A percentile compares a stretch with the other conserved stretches of the same genome.
These are phyloP conservation scores for Umbilicus rupestris DNA, from an alignment of 164 flowering plant genomes.

Conservation along the genomic window DNA sequence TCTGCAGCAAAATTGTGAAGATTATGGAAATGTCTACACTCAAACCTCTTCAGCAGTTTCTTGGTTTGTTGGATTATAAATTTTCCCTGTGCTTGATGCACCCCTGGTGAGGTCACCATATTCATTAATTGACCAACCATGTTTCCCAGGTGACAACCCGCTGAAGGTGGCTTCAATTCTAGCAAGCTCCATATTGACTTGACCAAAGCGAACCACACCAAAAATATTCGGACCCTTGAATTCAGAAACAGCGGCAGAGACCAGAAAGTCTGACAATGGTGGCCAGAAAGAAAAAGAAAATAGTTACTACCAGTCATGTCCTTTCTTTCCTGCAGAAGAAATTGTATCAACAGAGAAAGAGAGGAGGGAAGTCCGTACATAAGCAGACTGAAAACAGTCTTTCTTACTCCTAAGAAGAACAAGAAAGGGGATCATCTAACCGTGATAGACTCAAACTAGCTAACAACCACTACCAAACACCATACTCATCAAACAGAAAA, in stretches of 20 bases:
- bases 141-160: constrained; percentile 78
- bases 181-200: constrained; percentile 86
- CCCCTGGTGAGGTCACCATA: constrained; percentile 89
- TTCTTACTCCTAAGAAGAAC: neutral
- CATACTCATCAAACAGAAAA: neutral
- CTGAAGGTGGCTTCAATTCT: constrained; percentile 85
- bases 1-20: neutral
- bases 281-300: neutral
- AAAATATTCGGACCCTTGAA: constrained; percentile 84
- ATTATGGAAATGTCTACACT: neutral
- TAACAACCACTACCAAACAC: neutral
- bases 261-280: constrained; percentile 52
- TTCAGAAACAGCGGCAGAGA: constrained; percentile 94
- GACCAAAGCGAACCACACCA: constrained; percentile 92
- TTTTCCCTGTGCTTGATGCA: constrained; percentile 83
- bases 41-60: constrained; percentile 38
- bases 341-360: neutral
- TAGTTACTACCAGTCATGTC: neutral
- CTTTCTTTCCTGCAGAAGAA: neutral
- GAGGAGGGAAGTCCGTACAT: neutral
- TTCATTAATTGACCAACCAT: constrained; percentile 88
- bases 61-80: constrained; percentile 41
- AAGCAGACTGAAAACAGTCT: neutral
- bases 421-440: neutral
- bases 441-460: neutral